Evolutionary conservation across 1,284 basidiomycete genomes (phyloP), one percentile per base, ranked within the genome.

Genomic region (Neonothopanus nambi): DNA sequence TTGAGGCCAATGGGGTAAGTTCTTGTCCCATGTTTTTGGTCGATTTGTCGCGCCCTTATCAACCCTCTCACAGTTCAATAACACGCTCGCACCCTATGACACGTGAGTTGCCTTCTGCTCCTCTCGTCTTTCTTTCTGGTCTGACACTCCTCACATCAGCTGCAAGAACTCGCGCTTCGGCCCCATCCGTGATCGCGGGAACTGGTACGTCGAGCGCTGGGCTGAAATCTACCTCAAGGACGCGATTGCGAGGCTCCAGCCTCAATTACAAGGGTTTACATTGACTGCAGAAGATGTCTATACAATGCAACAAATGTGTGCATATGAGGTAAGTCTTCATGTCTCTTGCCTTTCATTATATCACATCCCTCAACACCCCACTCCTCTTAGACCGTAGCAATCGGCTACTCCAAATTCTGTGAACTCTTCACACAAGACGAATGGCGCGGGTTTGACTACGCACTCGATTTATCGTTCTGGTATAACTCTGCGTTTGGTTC

Each of bases 351-450:
- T 13, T 17, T 2, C 9, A 36, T n/a, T 48, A n/a, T 59, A 4
- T 21, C n/a, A 18, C 8, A 11, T 35, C 13, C 12, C 6, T 28
- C 36, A 56, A 48, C 67, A 60, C 59, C 60, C n/a, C 61, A 3
- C n/a, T 3, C 38, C 2, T n/a, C 59, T 51, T 63, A 93, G 86
- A 96, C 94, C 3, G 92, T 95, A 37, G 89, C 93, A 0, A 78
- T 96, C 13, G 95, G 94, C 2, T 95, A 90, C 65, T 93, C 89
- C 24, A 87, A 84, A 59, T 97, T 96, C 71, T 98, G 95, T 63
- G 81, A 83, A 48, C 74, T 98, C 1, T 98, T 98, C 70, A 94
- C 90, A 0, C 77, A 89, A 64, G 86, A 92, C 42, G 94, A 97
- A 67, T 95, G 93, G 87, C 81, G 88, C 61, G 92, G 91, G 11